Evolutionary conservation across 352 stramenopile species (phyloP), one percentile per base, ranked within the genome.

Genomic region (Pythium rhizo-oryzae): DNA sequence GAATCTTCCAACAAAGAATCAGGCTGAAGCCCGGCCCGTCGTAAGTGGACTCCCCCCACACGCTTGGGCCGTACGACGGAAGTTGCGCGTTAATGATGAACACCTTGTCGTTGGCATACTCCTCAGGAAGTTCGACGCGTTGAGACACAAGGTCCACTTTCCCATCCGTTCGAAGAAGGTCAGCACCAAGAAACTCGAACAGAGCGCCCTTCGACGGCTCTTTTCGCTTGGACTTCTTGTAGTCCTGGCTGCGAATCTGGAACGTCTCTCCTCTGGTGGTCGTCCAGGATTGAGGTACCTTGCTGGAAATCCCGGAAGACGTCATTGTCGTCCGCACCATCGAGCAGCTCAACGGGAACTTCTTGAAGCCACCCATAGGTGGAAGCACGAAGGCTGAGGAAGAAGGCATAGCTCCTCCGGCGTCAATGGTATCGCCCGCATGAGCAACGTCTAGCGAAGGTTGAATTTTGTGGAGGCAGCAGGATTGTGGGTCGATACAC

Each of bases 11-110:
- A 73, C 91, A 95, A 24, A 95, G 65, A 35, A 90, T 80, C 12
- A 95, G 73, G 46, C 78, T 93, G 72, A 85, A 92, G 1, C 87
- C 87, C 53, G 85, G 82, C 0, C 85, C 87, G 67, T 95, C 80
- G 63, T 78, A 83, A 0, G 62, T 81, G 8, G 71, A 69, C 51
- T 91, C 84, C 9, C 82, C 81, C 83, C 86, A 95, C 15, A 95
- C 68, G 28, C 81, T 93, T 51, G 87, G 87, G 16, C 76, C 82
- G 46, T 95, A 95, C 23, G 82, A 85, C 15, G 87, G 87, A 50
- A 95, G 64, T 81, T 94, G 87, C 28, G 82, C 82, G 65, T 95
- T 93, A 67, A 95, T 82, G 59, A 95, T 84, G 62, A 95, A 93
- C 25, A 95, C 70, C 19, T 80, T 84, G 66, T 82, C 79, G 50